These are phyloP conservation scores for Neltuma alba DNA, from an alignment of 306 rosid species.

Conservation along the genomic window DNA sequence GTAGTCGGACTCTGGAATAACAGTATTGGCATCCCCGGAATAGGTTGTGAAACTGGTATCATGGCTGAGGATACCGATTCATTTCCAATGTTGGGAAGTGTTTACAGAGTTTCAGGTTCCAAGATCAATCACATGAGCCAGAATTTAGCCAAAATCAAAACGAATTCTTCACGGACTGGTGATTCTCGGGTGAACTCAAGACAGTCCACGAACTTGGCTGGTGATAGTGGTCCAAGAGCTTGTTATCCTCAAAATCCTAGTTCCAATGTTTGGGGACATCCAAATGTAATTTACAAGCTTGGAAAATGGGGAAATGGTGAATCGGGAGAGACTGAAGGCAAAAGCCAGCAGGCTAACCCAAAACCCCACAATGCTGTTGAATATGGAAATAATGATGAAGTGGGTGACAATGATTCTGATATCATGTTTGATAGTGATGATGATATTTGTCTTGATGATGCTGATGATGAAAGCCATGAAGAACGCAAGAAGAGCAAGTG, in stretches of 20 bases:
- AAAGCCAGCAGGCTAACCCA: constrained; percentile 14
- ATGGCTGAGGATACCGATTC: constrained; percentile 43
- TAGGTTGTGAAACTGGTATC: constrained; percentile 25
- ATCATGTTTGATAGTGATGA: constrained; percentile 45
- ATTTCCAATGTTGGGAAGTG: constrained; percentile 47
- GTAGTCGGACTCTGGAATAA: constrained; percentile 5
- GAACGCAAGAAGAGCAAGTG: constrained; percentile 48
- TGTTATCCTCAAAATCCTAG: constrained; percentile 31
- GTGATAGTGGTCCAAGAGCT: constrained; percentile 35
- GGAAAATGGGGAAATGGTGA: constrained; percentile 7
- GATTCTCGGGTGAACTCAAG: neutral
- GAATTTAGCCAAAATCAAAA: constrained; percentile 11
- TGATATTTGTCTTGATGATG: constrained; percentile 44
- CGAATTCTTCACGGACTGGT: constrained; percentile 30
- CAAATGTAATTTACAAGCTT: constrained; percentile 30
- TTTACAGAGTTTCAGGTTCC: constrained; percentile 35
- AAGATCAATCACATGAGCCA: constrained; percentile 14
- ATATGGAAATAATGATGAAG: constrained; percentile 22
- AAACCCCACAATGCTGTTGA: constrained; percentile 13
- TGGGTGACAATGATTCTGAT: constrained; percentile 42
- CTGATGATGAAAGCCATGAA: constrained; percentile 45
- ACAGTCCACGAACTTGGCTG: neutral
- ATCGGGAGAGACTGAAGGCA: constrained; percentile 33
- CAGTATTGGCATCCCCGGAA: neutral
- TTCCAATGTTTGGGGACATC: constrained; percentile 39